Evolutionary conservation across 768 basidiomycete genomes (phyloP).

Genomic region (Exsudoporus frostii): DNA sequence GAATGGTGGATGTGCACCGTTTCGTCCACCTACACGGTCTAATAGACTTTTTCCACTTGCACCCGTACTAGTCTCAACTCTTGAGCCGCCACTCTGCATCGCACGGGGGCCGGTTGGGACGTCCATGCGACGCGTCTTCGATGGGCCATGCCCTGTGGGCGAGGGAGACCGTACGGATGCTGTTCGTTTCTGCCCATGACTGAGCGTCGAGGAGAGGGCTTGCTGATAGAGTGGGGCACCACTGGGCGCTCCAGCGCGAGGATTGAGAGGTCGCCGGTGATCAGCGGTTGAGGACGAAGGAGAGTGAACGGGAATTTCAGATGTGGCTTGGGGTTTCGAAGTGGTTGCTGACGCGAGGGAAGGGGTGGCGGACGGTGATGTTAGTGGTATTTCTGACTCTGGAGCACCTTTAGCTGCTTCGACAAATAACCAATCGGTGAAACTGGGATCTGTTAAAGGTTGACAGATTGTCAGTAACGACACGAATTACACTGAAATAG

Average conservation of each 20-base stretch:
- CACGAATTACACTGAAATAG: neutral
- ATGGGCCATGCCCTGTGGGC: constrained; percentile 61
- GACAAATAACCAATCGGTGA: constrained; percentile 86
- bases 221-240: constrained; percentile 64
- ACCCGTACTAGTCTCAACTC: constrained; percentile 14
- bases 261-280: constrained; percentile 38
- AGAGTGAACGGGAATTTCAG: constrained; percentile 25
- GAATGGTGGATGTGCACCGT: constrained; percentile 31
- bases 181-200: constrained; percentile 55
- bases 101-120: constrained; percentile 84
- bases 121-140: constrained; percentile 71
- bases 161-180: constrained; percentile 63
- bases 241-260: constrained; percentile 37
- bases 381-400: constrained; percentile 44
- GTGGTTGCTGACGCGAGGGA: constrained; percentile 22
- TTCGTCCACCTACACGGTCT: constrained; percentile 72
- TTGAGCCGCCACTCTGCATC: constrained; percentile 45
- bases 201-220: constrained; percentile 61
- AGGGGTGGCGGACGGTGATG: constrained; percentile 28
- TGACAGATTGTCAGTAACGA: constrained; percentile 2
- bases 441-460: constrained; percentile 59
- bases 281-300: constrained; percentile 15
- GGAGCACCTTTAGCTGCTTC: constrained; percentile 72
- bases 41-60: constrained; percentile 60
- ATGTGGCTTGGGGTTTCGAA: constrained; percentile 28